Evolutionary conservation across 495 filamentous ascomycete genomes (phyloP).

Genomic region (Xylaria telfairii): DNA sequence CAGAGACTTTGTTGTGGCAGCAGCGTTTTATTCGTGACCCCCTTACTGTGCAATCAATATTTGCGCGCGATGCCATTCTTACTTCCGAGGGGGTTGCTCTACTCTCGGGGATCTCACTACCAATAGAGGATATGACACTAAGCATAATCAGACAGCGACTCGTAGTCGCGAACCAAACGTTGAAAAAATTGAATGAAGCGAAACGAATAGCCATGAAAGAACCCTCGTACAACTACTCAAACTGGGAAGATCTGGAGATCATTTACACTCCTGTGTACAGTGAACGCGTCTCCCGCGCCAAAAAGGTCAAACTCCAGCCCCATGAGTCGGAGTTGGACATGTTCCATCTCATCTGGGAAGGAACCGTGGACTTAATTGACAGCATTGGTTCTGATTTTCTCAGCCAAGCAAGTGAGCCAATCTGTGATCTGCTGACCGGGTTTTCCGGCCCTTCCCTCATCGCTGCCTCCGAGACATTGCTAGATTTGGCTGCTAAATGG

Average conservation of each 20-base stretch:
- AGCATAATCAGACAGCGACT: slow-evolving; percentile 19
- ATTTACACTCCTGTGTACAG: slow-evolving; percentile 19
- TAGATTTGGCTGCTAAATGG: slow-evolving; percentile 25
- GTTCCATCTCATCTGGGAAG: slow-evolving; percentile 31
- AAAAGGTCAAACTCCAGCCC: slow-evolving; percentile 27
- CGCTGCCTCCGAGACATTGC: slow-evolving; percentile 28
- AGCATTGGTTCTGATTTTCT: slow-evolving; percentile 30
- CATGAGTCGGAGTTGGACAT: slow-evolving; percentile 27
- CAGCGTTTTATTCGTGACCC: slow-evolving; percentile 42
- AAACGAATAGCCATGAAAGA: slow-evolving; percentile 24
- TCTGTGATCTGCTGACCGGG: slow-evolving; percentile 20
- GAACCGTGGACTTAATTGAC: slow-evolving; percentile 24
- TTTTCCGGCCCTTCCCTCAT: slow-evolving; percentile 29
- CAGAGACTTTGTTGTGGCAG: slow-evolving; percentile 37
- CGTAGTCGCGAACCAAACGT: slow-evolving; percentile 24
- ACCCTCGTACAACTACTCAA: slow-evolving; percentile 5
- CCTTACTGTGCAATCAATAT: slow-evolving; percentile 32
- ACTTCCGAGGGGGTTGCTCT: slow-evolving; percentile 31
- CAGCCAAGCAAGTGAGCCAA: slow-evolving; percentile 4
- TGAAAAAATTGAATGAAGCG: slow-evolving; percentile 26
- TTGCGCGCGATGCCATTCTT: slow-evolving; percentile 25
- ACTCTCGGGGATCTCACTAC: slow-evolving; percentile 29
- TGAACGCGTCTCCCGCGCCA: slow-evolving; percentile 27
- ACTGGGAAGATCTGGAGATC: slow-evolving; percentile 18
- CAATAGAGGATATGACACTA: slow-evolving; percentile 23